These are phyloP conservation scores for Larix kaempferi DNA, from an alignment of 75 land plant species.

Conservation along the genomic window DNA sequence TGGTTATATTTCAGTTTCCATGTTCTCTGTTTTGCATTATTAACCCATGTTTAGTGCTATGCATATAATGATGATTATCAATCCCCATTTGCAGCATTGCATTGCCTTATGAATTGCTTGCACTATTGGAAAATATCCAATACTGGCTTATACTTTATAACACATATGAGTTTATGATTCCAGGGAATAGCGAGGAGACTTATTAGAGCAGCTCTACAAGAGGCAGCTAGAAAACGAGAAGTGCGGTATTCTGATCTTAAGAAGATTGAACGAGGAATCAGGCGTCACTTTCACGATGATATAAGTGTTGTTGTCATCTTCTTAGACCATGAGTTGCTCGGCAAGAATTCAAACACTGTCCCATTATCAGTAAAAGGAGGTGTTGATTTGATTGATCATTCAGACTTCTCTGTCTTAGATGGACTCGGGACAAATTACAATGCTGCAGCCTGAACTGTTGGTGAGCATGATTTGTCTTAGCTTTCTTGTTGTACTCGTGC, in stretches of 20 bases:
- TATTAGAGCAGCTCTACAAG: conserved; percentile 41
- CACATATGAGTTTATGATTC: neutral
- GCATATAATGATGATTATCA: too few species aligned
- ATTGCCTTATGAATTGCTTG: too few species aligned
- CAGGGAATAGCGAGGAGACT: conserved; percentile 78
- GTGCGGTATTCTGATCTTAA: conserved; percentile 54
- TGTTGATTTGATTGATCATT: conserved; percentile 35
- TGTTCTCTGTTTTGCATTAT: too few species aligned
- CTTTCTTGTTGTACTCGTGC: neutral
- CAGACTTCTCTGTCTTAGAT: conserved; percentile 31
- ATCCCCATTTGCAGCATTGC: too few species aligned
- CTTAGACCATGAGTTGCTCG: conserved; percentile 59
- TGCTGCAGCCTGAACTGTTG: conserved; percentile 4
- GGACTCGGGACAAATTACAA: conserved; percentile 14
- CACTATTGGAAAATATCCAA: too few species aligned
- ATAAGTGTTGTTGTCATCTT: conserved; percentile 72
- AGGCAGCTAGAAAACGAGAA: conserved; percentile 50
- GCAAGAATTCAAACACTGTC: conserved; percentile 24
- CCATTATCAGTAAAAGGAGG: conserved; percentile 49
- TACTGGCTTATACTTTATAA: too few species aligned
- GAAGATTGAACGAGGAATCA: conserved; percentile 40
- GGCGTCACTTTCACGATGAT: conserved; percentile 73
- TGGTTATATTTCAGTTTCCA: too few species aligned
- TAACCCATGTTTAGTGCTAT: too few species aligned
- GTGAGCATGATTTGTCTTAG: conserved; percentile 5